phyloP scores from a whole-genome alignment of 805 yeast genomes.

The Saccharomycopsis selenospora region DNA sequence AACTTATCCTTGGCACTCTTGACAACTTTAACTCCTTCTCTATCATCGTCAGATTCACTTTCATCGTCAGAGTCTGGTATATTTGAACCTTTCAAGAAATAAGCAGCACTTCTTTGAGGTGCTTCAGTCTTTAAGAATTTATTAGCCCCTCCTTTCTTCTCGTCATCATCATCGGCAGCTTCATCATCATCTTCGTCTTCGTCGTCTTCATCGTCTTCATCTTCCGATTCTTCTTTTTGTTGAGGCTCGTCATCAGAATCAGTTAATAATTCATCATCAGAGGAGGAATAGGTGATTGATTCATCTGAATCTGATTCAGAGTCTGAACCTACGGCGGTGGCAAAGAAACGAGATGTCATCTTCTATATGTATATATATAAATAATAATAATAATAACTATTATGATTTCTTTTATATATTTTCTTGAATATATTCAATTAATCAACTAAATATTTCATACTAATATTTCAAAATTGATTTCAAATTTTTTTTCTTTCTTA shows the following conservation, averaged over 20 bases:
- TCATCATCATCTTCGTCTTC: constrained; percentile 29
- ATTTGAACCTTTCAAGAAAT: constrained; percentile 27
- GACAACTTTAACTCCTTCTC: constrained; percentile 68
- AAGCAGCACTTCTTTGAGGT: constrained; percentile 14
- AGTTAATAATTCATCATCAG: constrained; percentile 37
- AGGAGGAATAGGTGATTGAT: constrained; percentile 29
- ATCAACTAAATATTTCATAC: not conserved
- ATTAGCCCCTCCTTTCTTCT: constrained; percentile 26
- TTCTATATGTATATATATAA: not conserved
- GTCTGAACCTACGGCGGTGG: constrained; percentile 40
- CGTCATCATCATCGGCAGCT: constrained; percentile 28
- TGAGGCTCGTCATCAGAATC: constrained; percentile 28
- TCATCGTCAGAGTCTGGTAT: constrained; percentile 36
- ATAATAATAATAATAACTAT: not conserved
- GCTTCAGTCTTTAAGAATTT: constrained; percentile 26
- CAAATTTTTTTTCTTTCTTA: too few species aligned
- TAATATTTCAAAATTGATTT: not conserved
- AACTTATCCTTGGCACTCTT: constrained; percentile 91
- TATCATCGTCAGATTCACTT: constrained; percentile 46
- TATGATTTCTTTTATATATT: not conserved
- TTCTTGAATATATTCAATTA: not conserved
- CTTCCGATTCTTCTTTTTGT: constrained; percentile 25
- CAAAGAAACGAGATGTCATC: constrained; percentile 91
- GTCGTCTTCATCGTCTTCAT: constrained; percentile 32
- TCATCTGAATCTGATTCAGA: constrained; percentile 29